Percentiles rank a stretch among this genome's conserved stretches.
These are phyloP conservation scores for Citrullus colocynthis DNA, from an alignment of 306 rosid genomes.

Conservation along the genomic window DNA sequence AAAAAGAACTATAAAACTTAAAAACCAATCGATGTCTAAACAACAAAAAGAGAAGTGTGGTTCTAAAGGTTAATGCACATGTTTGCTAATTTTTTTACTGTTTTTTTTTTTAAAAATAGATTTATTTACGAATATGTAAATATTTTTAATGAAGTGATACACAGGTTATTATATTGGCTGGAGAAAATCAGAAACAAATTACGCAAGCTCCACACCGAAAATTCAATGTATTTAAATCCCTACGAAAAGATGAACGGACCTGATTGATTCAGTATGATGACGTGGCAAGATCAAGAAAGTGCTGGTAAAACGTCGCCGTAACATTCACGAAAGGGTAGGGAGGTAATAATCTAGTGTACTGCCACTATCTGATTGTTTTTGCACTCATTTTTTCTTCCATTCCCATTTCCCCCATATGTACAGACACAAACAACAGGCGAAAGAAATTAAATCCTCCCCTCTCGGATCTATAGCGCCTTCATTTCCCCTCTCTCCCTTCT, in stretches of 20 bases:
- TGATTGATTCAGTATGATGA: not conserved
- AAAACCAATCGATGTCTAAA: not conserved
- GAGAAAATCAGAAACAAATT: not conserved
- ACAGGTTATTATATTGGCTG: not conserved
- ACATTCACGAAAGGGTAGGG: not conserved
- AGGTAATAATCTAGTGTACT: not conserved
- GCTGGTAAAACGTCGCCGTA: slow-evolving; percentile 10
- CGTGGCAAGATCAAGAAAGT: slow-evolving; percentile 1
- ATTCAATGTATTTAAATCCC: not conserved
- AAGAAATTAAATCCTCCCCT: not conserved
- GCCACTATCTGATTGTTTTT: not conserved
- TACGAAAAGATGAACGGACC: not conserved
- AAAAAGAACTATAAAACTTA: not conserved
- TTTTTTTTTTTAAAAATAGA: not conserved
- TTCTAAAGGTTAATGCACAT: not conserved
- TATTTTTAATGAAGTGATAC: not conserved
- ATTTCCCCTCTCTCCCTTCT: not conserved
- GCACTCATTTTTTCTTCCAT: not conserved
- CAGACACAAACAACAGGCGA: not conserved
- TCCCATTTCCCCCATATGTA: not conserved
- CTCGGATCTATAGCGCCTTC: not conserved
- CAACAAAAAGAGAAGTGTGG: not conserved
- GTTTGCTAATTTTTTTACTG: not conserved
- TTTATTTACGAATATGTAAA: not conserved
- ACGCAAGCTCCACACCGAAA: not conserved